Percentiles rank a stretch among this genome's conserved stretches.
These are phyloP conservation scores for Ogataea corticis DNA, from an alignment of 805 yeast genomes.

Conservation along the genomic window DNA sequence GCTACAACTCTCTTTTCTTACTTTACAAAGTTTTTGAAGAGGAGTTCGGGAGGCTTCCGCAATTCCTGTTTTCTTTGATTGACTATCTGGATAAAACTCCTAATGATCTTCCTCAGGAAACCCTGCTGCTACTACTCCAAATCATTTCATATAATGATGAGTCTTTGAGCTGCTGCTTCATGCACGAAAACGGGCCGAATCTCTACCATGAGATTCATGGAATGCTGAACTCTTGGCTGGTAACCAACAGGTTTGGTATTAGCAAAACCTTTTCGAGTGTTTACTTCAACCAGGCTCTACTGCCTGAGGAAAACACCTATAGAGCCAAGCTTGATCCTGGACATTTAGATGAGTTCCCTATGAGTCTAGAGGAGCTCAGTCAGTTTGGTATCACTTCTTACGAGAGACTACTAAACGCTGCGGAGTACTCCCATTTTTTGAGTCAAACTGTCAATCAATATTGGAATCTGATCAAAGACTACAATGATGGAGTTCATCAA, in stretches of 20 bases:
- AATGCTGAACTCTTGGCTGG: constrained; percentile 22
- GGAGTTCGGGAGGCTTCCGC: constrained; percentile 17
- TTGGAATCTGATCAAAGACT: constrained; percentile 27
- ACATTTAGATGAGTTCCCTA: constrained; percentile 3
- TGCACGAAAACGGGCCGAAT: constrained; percentile 16
- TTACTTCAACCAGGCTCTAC: constrained; percentile 8
- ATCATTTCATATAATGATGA: constrained; percentile 23
- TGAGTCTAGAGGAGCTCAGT: constrained; percentile 22
- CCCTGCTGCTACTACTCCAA: constrained; percentile 22
- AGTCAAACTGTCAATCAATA: constrained; percentile 29
- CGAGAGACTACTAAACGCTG: constrained; percentile 33
- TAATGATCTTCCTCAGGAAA: constrained; percentile 8
- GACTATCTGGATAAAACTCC: constrained; percentile 12
- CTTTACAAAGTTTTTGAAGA: constrained; percentile 23
- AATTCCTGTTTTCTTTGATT: constrained; percentile 18
- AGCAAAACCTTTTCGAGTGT: constrained; percentile 4
- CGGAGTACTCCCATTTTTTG: constrained; percentile 32
- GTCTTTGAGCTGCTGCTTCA: constrained; percentile 20
- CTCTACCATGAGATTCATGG: constrained; percentile 16
- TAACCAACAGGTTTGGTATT: constrained; percentile 16
- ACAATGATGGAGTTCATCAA: constrained; percentile 15
- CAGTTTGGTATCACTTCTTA: constrained; percentile 29
- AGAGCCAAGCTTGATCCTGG: constrained; percentile 1
- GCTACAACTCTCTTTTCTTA: constrained; percentile 9
- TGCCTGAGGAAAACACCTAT: constrained; percentile 2